Conservation (phyloP, 2,329 filamentous ascomycete species). For the Westerdykella sp. region DNA sequence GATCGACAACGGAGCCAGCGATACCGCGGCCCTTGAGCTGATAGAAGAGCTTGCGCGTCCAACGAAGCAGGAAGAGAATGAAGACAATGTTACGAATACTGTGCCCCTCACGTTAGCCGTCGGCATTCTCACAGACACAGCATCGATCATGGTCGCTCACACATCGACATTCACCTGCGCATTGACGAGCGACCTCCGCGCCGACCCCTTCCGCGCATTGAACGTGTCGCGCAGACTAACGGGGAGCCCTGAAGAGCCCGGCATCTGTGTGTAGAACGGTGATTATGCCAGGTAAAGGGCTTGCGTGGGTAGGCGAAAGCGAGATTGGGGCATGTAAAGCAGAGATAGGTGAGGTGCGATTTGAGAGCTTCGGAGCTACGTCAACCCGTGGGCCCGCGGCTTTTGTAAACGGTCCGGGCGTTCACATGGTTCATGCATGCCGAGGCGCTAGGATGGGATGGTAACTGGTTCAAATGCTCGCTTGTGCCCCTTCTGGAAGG, state of each 20-base stretch:
- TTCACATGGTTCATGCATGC: too few relatives aligned
- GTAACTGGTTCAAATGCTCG: too few relatives aligned
- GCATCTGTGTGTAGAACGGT: too few relatives aligned
- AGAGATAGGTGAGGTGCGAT: neutral
- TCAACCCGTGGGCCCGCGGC: neutral
- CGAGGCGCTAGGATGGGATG: too few relatives aligned
- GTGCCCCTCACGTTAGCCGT: slow-evolving; percentile 1
- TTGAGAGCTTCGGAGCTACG: neutral
- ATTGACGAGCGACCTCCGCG: slow-evolving; percentile 47
- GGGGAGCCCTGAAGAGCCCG: slow-evolving; percentile 62
- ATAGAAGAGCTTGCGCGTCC: slow-evolving; percentile 72
- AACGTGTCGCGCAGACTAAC: slow-evolving; percentile 64
- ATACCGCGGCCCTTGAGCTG: slow-evolving; percentile 85
- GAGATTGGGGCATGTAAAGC: neutral
- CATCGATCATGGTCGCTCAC: slow-evolving; percentile 44
- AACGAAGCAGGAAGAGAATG: slow-evolving; percentile 77
- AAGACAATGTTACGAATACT: slow-evolving; percentile 85
- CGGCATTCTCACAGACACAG: neutral
- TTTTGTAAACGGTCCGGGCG: too few relatives aligned
- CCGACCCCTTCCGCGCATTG: slow-evolving; percentile 53
- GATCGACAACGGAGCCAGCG: slow-evolving; percentile 67
- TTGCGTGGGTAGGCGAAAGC: neutral
- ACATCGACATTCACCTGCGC: slow-evolving; percentile 61
- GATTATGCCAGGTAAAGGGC: slow-evolving; percentile 1
- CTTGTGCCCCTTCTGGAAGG: too few relatives aligned